Conservation (phyloP, 495 filamentous ascomycete genomes). For the Penicillium taxi region DNA sequence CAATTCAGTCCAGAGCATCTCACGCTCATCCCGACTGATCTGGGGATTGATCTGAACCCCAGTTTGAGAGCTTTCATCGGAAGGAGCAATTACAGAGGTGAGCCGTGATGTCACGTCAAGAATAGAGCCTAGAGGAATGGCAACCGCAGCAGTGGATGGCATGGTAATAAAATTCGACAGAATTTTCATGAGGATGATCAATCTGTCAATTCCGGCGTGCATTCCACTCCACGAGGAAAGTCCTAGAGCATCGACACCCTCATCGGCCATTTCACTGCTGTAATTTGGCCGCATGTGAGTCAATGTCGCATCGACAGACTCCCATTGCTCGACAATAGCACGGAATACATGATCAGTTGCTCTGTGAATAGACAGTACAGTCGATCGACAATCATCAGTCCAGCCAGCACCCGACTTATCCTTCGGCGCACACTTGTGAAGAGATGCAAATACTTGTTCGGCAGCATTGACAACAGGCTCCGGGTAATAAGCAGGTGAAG, state of each 20-base stretch:
- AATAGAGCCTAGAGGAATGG: slow-evolving; percentile 55
- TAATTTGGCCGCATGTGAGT: slow-evolving; percentile 21
- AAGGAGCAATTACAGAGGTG: slow-evolving; percentile 55
- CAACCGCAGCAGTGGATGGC: slow-evolving; percentile 52
- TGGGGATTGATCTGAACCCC: slow-evolving; percentile 51
- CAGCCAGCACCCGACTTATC: slow-evolving; percentile 66
- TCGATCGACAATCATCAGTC: slow-evolving; percentile 51
- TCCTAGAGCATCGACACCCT: slow-evolving; percentile 37
- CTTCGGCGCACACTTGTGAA: slow-evolving; percentile 71
- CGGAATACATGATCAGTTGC: slow-evolving; percentile 69
- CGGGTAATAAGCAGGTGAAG: slow-evolving; percentile 31
- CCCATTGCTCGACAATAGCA: slow-evolving; percentile 69
- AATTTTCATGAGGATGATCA: slow-evolving; percentile 51
- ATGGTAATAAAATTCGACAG: slow-evolving; percentile 49
- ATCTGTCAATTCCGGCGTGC: slow-evolving; percentile 57
- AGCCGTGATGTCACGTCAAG: slow-evolving; percentile 59
- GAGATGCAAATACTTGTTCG: slow-evolving; percentile 53
- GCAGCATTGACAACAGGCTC: slow-evolving; percentile 43
- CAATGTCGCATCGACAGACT: slow-evolving; percentile 41
- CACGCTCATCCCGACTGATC: slow-evolving; percentile 68
- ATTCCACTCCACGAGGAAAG: slow-evolving; percentile 65
- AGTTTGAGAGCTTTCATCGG: slow-evolving; percentile 28
- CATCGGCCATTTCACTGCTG: slow-evolving; percentile 32
- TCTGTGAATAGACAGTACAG: slow-evolving; percentile 53
- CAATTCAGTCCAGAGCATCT: slow-evolving; percentile 60